Evolutionary conservation across 2,329 filamentous ascomycete genomes (phyloP), one percentile per base, ranked within the genome.

Genomic region (Colletotrichum sojae): DNA sequence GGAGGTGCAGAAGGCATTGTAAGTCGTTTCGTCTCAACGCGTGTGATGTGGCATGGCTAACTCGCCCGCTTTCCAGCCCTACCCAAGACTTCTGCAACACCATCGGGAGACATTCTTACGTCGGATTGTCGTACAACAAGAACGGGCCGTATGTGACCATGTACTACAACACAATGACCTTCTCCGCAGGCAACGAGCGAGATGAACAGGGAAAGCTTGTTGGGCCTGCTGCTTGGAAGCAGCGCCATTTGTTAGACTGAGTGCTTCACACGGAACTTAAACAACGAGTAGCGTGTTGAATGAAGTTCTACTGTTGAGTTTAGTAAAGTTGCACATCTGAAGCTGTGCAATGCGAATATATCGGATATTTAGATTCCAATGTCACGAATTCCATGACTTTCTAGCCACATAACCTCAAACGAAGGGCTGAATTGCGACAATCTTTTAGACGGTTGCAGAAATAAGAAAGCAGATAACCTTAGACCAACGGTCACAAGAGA

Each of bases 101-200:
- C 2, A 68, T 68, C 25, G 65, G 65, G 13, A 54, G 65, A 43
- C 65, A 68, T 15, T 68, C 65, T 15, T 68, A 68, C 3, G 60
- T 64, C 40, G 65, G 65, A 2, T 22, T 68, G n/a, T 68, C 65
- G 5, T 68, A 58, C 27, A 39, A 53, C 18, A 64, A 68, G 40
- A 18, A 39, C 5, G 65, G 65, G 9, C 65, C 60, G 3, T 68
- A 68, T 6, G 40, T 68, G 9, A 68, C 65, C 9, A 40, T 68
- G 27, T 68, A 68, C 54, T 68, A 68, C 6, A 68, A 68, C 40
- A 68, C 60, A 2, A 68, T 68, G 65, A 68, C 65, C 2, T 68
- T 59, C 18, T 68, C 65, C 1, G 16, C 40, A 16, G 65, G 65
- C 0, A 16, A 68, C 18, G 65, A 68, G 40, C 25, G 65, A 39